Evolutionary conservation across 108 stramenopile species (phyloP).

Genomic region (Pseudonitzschia pungens): DNA sequence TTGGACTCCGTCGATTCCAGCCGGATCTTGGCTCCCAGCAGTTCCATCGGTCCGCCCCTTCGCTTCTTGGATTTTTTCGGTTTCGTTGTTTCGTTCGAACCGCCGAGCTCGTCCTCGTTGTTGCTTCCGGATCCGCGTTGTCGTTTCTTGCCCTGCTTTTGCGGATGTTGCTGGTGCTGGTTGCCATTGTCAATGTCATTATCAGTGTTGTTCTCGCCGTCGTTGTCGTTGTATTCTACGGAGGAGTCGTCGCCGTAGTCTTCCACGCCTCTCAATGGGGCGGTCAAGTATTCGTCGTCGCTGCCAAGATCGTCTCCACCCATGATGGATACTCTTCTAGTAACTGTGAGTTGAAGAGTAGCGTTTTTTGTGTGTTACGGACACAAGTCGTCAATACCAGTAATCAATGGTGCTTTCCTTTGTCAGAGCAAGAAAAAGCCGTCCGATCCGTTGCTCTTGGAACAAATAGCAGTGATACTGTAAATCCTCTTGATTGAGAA

Average conservation of each 20-base stretch:
- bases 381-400: too few relatives aligned
- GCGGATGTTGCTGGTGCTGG: constrained; percentile 19
- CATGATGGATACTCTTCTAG: constrained; percentile 35
- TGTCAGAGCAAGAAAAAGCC: too few relatives aligned
- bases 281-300: constrained; percentile 74
- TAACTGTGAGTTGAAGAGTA: too few relatives aligned
- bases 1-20: constrained; percentile 17
- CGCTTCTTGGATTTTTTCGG: constrained; percentile 36
- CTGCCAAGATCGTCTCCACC: constrained; percentile 85
- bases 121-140: neutral
- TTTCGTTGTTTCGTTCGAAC: neutral
- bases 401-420: too few relatives aligned
- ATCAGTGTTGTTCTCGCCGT: too few relatives aligned
- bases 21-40: constrained; percentile 15
- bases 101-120: neutral
- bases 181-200: too few relatives aligned
- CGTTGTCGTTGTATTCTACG: constrained; percentile 11
- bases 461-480: too few relatives aligned
- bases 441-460: too few relatives aligned
- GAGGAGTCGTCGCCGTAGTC: constrained; percentile 23
- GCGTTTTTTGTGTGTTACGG: too few relatives aligned
- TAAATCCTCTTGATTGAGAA: too few relatives aligned
- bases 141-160: constrained; percentile 24
- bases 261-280: constrained; percentile 27
- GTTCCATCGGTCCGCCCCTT: constrained; percentile 18